phyloP scores from a whole-genome alignment of 352 stramenopile genomes.

The Pythium vanterpoolii region DNA sequence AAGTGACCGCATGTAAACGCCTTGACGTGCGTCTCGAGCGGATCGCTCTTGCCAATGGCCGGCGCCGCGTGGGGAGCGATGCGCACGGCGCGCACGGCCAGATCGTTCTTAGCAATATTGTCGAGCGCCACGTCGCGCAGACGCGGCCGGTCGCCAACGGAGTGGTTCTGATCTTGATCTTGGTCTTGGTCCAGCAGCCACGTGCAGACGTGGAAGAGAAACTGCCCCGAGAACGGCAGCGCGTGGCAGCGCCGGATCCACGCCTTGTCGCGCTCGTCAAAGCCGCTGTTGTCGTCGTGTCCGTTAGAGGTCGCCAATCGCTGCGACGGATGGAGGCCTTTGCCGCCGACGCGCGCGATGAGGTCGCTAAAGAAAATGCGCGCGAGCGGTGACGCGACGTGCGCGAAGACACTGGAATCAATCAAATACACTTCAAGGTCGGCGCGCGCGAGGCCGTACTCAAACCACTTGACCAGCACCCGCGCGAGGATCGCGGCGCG shows the following conservation, averaged over 20 bases:
- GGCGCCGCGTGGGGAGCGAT: conserved; percentile 65
- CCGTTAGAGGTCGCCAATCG: not conserved
- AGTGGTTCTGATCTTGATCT: not conserved
- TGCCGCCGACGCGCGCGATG: conserved; percentile 44
- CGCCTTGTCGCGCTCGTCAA: conserved; percentile 74
- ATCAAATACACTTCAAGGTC: conserved; percentile 68
- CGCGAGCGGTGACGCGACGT: conserved; percentile 56
- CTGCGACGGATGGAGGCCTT: not conserved
- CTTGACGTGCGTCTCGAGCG: conserved; percentile 84
- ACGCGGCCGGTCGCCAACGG: conserved; percentile 17
- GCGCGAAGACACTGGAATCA: conserved; percentile 50
- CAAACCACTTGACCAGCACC: conserved; percentile 83
- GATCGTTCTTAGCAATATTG: conserved; percentile 75
- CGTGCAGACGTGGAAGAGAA: conserved; percentile 73
- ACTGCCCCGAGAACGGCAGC: conserved; percentile 74
- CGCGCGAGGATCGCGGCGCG: conserved; percentile 70
- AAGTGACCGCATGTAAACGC: conserved; percentile 81
- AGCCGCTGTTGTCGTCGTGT: conserved; percentile 15
- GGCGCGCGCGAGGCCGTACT: conserved; percentile 52
- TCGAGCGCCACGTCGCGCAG: conserved; percentile 61
- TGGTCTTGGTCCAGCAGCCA: conserved; percentile 43
- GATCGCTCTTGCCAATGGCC: conserved; percentile 74
- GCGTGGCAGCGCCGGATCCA: conserved; percentile 75
- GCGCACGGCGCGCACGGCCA: conserved; percentile 40
- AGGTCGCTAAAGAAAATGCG: conserved; percentile 80